Base-by-base conservation (phyloP, 1,139 yeast genomes). In the Lizanozyma gosingica region DNA sequence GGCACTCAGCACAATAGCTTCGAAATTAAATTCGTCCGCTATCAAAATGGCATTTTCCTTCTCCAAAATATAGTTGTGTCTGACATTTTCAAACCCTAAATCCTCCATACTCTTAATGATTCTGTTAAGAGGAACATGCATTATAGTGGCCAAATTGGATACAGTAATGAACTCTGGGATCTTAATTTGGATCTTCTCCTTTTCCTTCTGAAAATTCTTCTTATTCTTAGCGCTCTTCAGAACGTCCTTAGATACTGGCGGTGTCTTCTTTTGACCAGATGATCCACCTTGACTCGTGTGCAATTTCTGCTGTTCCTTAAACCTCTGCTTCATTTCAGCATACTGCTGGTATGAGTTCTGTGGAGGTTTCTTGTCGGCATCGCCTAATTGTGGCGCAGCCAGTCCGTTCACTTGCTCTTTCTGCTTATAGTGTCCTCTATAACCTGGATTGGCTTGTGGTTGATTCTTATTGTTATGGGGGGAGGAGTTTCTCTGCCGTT, bases 1-100 rank as follows among this genome's bases (percentile, higher is more conserved):
- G 37, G 80, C 82, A 43, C 74, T 76, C 11, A 22, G 29, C 54
- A 76, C 68, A 15, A 69, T 70, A 14, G 80, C 76, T 35, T 80
- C 84, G 52, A 78, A 85, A 14, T 92, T 94, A 51, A 78, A 84
- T 54, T 92, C 97, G 55, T 86, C 95, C 0, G 96, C 94, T 48
- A 92, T 80, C 46, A 92, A 63, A 14, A 82, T 73, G 0, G 96
- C 94, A 36, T 86, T 86, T 52, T 90, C 97, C 45, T 74, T 79
- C 47, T 90, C 95, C 27, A 92, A 63, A 50, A 92, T 85, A 57
- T 80, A 85, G 49, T 86, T 86, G 50, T 83, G 83, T 15, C 83
- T 71, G 51, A 80, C 70, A 43, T 83, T 79, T 41, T 82, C 83
- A 54, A 83, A 90, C 0, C 97, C 98, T 52, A 87, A 66, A 1